A percentile compares a stretch with the other conserved stretches of the same genome.
Evolutionary conservation across 1,284 basidiomycete species (phyloP).

Genomic region (Cerrena zonata): DNA sequence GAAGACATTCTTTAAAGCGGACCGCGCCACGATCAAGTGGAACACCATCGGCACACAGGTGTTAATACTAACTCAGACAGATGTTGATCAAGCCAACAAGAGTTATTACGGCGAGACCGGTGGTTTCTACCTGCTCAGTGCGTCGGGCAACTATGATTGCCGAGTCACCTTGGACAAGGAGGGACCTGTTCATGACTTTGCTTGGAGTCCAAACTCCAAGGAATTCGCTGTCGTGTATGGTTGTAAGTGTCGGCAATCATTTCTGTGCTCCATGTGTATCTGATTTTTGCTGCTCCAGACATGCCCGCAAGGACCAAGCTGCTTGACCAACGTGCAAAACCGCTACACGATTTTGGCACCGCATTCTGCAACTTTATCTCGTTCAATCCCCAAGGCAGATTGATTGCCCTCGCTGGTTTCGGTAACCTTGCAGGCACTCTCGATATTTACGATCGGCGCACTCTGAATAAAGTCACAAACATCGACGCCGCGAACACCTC

Average conservation of each 20-base stretch:
- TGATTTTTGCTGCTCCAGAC: constrained; percentile 39
- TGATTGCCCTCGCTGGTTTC: constrained; percentile 88
- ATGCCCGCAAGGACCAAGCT: constrained; percentile 94
- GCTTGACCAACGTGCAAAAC: constrained; percentile 86
- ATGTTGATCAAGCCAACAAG: constrained; percentile 95
- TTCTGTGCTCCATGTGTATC: neutral
- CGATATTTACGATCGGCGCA: constrained; percentile 86
- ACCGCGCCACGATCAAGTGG: constrained; percentile 93
- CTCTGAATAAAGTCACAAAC: constrained; percentile 75
- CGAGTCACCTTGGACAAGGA: constrained; percentile 92
- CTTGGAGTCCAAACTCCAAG: constrained; percentile 95
- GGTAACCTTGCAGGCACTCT: constrained; percentile 94
- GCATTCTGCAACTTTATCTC: constrained; percentile 87
- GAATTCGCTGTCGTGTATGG: constrained; percentile 96
- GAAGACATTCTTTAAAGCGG: constrained; percentile 96
- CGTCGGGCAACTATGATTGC: constrained; percentile 95
- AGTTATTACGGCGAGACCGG: constrained; percentile 96
- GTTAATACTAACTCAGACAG: constrained; percentile 87
- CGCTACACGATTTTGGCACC: constrained; percentile 86
- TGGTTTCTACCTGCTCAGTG: constrained; percentile 85
- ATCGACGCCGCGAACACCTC: constrained; percentile 93
- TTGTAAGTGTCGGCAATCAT: constrained; percentile 54
- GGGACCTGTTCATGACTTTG: constrained; percentile 93
- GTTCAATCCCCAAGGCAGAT: constrained; percentile 91
- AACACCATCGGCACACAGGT: constrained; percentile 86